Percentiles rank a stretch among this genome's conserved stretches.
Conservation (phyloP, 2,329 filamentous ascomycete genomes). For the Penicillium sp. region DNA sequence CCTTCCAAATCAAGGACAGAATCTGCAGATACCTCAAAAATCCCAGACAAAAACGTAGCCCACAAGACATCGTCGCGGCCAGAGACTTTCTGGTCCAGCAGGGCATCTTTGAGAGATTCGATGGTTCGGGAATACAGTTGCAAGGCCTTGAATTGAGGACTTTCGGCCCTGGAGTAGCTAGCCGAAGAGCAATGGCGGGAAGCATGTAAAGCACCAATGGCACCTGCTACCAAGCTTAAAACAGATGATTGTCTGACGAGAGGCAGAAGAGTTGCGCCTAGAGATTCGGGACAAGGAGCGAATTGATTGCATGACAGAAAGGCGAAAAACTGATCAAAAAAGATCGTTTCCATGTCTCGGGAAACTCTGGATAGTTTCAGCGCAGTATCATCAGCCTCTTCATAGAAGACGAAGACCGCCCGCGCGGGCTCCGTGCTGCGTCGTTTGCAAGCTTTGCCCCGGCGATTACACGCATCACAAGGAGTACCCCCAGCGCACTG, state of each 20-base stretch:
- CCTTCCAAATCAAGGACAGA: no score
- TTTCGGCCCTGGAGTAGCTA: not conserved
- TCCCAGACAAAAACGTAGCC: not conserved
- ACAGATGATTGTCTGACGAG: not conserved
- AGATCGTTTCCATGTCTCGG: not conserved
- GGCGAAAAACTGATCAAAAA: not conserved
- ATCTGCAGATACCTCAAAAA: not conserved
- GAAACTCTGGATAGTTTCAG: not conserved
- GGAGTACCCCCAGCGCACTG: not conserved
- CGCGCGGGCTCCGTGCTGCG: not conserved
- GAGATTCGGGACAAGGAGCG: not conserved
- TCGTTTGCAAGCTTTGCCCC: not conserved
- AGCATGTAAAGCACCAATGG: conserved; percentile 1
- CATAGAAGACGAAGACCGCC: not conserved
- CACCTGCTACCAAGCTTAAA: not conserved
- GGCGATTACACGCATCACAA: not conserved
- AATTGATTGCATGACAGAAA: not conserved
- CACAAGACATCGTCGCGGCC: not conserved
- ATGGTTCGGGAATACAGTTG: not conserved
- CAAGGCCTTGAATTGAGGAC: not conserved
- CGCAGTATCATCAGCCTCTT: not conserved
- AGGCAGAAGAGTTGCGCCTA: not conserved
- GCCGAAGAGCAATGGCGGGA: not conserved
- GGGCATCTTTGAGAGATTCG: not conserved
- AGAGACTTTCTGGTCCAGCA: not conserved